phyloP scores from a whole-genome alignment of 2,329 filamentous ascomycete species.

The Fusarium nygamai region DNA sequence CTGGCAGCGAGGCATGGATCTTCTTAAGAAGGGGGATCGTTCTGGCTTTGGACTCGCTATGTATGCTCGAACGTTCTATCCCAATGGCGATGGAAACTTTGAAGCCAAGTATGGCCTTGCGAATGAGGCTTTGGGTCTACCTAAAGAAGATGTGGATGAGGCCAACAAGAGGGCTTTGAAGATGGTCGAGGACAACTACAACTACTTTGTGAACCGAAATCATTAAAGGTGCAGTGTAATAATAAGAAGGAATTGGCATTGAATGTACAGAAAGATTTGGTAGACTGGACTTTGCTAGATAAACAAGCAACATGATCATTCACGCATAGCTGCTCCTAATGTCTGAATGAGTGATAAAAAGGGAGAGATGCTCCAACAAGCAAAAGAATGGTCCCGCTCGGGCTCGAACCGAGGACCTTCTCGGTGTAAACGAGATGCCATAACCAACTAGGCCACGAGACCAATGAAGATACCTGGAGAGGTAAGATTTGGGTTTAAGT shows the following conservation, averaged over 20 bases:
- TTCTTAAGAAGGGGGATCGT: constrained; percentile 52
- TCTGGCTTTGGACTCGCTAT: constrained; percentile 60
- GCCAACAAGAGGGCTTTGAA: constrained; percentile 60
- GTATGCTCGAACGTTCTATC: constrained; percentile 66
- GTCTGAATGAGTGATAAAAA: neutral
- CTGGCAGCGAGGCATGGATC: constrained; percentile 57
- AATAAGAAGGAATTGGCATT: neutral
- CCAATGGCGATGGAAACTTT: constrained; percentile 53
- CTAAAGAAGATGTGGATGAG: constrained; percentile 67
- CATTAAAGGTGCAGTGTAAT: neutral
- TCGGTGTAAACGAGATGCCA: constrained; percentile 40
- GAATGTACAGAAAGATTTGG: fast-evolving
- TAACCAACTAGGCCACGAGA: constrained; percentile 42
- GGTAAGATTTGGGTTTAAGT: fast-evolving
- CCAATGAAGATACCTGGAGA: neutral
- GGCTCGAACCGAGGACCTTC: constrained; percentile 41
- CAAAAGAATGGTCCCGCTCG: constrained; percentile 36
- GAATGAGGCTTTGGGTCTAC: constrained; percentile 67
- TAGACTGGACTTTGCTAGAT: neutral
- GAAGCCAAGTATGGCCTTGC: constrained; percentile 48
- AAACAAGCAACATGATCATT: fast-evolving
- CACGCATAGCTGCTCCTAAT: neutral
- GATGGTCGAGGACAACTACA: constrained; percentile 44
- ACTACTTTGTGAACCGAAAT: constrained; percentile 33
- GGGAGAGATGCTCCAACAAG: fast-evolving